phyloP scores from a whole-genome alignment of 257 asterid species.

The Solanum etuberosum region DNA sequence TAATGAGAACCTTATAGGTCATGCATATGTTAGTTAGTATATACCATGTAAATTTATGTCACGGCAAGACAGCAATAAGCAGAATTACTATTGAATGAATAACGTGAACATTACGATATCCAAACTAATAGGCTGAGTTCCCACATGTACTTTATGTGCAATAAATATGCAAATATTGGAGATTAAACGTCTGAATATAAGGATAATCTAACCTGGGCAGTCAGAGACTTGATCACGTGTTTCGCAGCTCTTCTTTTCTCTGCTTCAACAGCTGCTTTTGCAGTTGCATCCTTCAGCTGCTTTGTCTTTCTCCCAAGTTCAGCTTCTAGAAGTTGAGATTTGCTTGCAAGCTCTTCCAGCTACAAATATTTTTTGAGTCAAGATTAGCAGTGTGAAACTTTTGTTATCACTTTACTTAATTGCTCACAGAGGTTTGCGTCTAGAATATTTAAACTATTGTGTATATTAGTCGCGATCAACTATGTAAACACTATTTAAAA shows the following conservation, averaged over 20 bases:
- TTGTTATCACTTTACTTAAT: not conserved
- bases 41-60: not conserved
- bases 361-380: conserved; percentile 10
- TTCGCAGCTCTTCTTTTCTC: conserved; percentile 64
- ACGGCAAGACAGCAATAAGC: not conserved
- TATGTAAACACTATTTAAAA: not conserved
- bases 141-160: not conserved
- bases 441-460: not conserved
- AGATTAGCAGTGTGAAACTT: not conserved
- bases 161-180: not conserved
- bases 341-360: conserved; percentile 67
- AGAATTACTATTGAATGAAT: not conserved
- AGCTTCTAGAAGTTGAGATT: conserved; percentile 55
- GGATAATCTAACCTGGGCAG: conserved; percentile 51
- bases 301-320: conserved; percentile 51
- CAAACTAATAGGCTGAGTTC: not conserved
- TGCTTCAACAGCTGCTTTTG: conserved; percentile 56
- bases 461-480: not conserved
- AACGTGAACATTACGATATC: not conserved
- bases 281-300: conserved; percentile 49
- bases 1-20: not conserved
- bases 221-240: conserved; percentile 62
- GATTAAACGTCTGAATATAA: not conserved
- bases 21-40: not conserved
- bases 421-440: not conserved